phyloP scores from a whole-genome alignment of 2,329 filamentous ascomycete species.

The Zymoseptoria passerinii region DNA sequence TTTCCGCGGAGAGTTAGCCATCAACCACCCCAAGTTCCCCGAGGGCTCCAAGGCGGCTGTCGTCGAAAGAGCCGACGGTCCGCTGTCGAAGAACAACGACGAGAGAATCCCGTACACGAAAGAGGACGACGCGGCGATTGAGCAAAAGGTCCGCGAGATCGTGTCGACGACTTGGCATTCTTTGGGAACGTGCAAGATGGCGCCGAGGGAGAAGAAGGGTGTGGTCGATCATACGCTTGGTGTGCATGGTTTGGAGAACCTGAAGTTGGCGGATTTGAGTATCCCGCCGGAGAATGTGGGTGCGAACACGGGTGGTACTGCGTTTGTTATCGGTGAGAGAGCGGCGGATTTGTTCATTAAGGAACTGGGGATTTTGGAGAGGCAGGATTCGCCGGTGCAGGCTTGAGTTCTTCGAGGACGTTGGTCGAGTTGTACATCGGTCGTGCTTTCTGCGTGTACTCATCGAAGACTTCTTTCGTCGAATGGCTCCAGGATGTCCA shows the following conservation, averaged over 20 bases:
- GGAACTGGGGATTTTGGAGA: constrained; percentile 29
- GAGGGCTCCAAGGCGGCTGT: constrained; percentile 39
- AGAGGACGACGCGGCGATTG: constrained; percentile 32
- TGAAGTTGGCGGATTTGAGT: constrained; percentile 40
- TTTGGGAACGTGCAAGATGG: constrained; percentile 36
- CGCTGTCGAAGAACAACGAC: constrained; percentile 38
- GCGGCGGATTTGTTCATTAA: constrained; percentile 35
- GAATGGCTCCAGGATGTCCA: neutral
- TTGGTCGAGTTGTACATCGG: neutral
- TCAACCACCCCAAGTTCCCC: constrained; percentile 33
- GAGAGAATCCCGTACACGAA: constrained; percentile 36
- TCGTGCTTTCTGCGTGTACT: neutral
- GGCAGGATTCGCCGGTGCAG: constrained; percentile 11
- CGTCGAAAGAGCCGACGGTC: constrained; percentile 25
- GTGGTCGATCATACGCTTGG: constrained; percentile 34
- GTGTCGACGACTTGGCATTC: constrained; percentile 36
- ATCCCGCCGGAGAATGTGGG: constrained; percentile 37
- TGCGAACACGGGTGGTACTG: constrained; percentile 41
- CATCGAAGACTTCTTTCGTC: neutral
- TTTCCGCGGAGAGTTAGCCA: constrained; percentile 39
- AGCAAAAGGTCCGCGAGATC: constrained; percentile 36
- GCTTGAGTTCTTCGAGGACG: neutral
- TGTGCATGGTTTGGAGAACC: constrained; percentile 33
- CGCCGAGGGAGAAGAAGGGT: constrained; percentile 29
- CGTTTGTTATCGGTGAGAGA: constrained; percentile 36